Percentiles rank a stretch among this genome's conserved stretches.
Evolutionary conservation across 176 grass and related monocot genomes (phyloP).

Genomic region (Pontederia paniculata): DNA sequence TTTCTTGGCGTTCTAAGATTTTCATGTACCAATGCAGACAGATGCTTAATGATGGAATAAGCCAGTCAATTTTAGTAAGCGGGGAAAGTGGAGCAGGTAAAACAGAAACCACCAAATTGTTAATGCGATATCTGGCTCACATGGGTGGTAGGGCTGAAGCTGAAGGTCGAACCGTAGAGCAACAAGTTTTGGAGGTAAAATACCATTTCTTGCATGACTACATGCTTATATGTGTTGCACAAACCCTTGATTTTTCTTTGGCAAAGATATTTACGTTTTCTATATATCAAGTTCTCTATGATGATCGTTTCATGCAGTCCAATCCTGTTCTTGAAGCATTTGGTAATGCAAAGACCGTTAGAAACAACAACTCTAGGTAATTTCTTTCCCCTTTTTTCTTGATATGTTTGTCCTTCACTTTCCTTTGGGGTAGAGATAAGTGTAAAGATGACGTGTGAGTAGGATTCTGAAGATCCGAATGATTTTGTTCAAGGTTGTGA

Average conservation of each 20-base stretch:
- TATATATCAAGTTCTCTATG: not conserved
- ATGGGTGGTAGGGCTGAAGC: conserved; percentile 74
- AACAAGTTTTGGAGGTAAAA: conserved; percentile 87
- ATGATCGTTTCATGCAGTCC: not conserved
- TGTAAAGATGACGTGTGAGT: not conserved
- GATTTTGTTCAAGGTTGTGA: not conserved
- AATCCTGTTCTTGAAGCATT: conserved; percentile 19
- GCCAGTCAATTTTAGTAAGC: conserved; percentile 81
- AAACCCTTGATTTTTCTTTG: not conserved
- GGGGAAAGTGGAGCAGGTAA: conserved; percentile 98
- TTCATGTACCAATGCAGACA: conserved; percentile 24
- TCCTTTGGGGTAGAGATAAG: not conserved
- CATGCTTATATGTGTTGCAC: not conserved
- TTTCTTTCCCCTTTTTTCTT: not conserved
- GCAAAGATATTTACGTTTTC: not conserved
- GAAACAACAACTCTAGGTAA: conserved; percentile 13
- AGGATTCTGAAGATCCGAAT: not conserved
- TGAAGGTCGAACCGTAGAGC: conserved; percentile 72
- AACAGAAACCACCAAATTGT: conserved; percentile 98
- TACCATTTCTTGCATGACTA: not conserved
- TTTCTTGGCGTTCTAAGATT: not conserved
- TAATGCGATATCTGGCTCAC: conserved; percentile 95
- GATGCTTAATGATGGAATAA: conserved; percentile 68
- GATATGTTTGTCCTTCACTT: not conserved
- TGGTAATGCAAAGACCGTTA: conserved; percentile 11